Conservation (phyloP, 176 grass and related monocot species). For the Phoenix roebelenii region DNA sequence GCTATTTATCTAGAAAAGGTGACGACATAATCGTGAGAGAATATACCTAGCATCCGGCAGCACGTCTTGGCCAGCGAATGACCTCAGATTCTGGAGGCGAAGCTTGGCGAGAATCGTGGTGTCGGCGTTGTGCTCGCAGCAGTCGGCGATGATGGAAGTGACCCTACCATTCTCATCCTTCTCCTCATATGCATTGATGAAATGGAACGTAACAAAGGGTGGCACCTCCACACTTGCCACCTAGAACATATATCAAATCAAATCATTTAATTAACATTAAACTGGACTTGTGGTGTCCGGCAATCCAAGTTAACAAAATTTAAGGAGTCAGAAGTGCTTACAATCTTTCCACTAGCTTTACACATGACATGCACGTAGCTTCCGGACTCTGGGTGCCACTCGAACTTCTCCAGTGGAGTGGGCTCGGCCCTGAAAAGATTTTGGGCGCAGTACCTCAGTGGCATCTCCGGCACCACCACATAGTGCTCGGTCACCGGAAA, state of each 20-base stretch:
- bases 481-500: slow-evolving; percentile 86
- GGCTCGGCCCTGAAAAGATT: slow-evolving; percentile 92
- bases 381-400: slow-evolving; percentile 73
- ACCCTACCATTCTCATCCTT: slow-evolving; percentile 55
- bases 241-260: slow-evolving; percentile 7
- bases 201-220: slow-evolving; percentile 94
- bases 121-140: slow-evolving; percentile 95
- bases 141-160: slow-evolving; percentile 75
- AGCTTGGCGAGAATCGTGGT: slow-evolving; percentile 83
- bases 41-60: slow-evolving; percentile 80
- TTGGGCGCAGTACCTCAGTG: slow-evolving; percentile 71
- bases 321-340: slow-evolving; percentile 14
- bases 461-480: slow-evolving; percentile 95
- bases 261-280: no score
- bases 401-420: slow-evolving; percentile 96
- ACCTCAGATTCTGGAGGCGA: slow-evolving; percentile 63
- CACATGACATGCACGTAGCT: slow-evolving; percentile 99
- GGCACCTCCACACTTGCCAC: slow-evolving; percentile 95
- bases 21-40: no score
- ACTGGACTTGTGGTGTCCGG: no score
- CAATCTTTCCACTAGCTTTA: slow-evolving; percentile 82
- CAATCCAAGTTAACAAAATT: no score
- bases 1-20: no score
- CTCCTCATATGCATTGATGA: slow-evolving; percentile 98
- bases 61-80: slow-evolving; percentile 51